Conservation (phyloP, 2,329 filamentous ascomycete genomes). For the Botrytis aclada region DNA sequence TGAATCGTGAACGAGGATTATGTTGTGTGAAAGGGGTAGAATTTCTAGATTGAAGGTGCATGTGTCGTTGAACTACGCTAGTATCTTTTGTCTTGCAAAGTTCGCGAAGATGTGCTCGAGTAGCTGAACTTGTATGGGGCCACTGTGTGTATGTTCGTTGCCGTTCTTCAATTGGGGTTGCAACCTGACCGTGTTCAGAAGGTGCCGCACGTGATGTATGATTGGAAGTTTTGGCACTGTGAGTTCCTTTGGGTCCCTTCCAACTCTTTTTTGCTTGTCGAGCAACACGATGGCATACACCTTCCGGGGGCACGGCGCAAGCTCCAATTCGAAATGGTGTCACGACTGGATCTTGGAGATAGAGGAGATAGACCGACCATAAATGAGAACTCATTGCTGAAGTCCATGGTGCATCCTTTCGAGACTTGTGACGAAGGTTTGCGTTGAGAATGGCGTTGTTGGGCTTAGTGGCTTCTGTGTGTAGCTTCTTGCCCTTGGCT, state of each 20-base stretch:
- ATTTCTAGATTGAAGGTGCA: slow-evolving; percentile 49
- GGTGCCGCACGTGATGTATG: slow-evolving; percentile 26
- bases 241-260: slow-evolving; percentile 53
- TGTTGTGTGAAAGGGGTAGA: slow-evolving; percentile 56
- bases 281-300: slow-evolving; percentile 63
- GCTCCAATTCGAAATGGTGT: slow-evolving; percentile 64
- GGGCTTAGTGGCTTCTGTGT: slow-evolving; percentile 5
- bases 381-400: slow-evolving; percentile 63
- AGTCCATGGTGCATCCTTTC: slow-evolving; percentile 55
- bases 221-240: neutral
- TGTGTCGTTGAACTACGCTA: slow-evolving; percentile 44
- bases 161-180: slow-evolving; percentile 52
- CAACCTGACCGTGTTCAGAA: slow-evolving; percentile 49
- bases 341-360: slow-evolving; percentile 64
- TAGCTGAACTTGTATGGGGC: slow-evolving; percentile 63
- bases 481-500: slow-evolving; percentile 26
- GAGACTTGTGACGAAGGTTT: slow-evolving; percentile 34
- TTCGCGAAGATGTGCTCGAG: slow-evolving; percentile 59
- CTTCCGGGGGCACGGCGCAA: slow-evolving; percentile 61
- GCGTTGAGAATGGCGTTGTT: slow-evolving; percentile 26
- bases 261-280: slow-evolving; percentile 63
- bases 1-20: slow-evolving; percentile 49
- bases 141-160: slow-evolving; percentile 53
- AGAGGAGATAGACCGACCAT: slow-evolving; percentile 63
- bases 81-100: slow-evolving; percentile 56